phyloP scores from a whole-genome alignment of 1,139 yeast species.

The Yamadazyma blattariae region DNA sequence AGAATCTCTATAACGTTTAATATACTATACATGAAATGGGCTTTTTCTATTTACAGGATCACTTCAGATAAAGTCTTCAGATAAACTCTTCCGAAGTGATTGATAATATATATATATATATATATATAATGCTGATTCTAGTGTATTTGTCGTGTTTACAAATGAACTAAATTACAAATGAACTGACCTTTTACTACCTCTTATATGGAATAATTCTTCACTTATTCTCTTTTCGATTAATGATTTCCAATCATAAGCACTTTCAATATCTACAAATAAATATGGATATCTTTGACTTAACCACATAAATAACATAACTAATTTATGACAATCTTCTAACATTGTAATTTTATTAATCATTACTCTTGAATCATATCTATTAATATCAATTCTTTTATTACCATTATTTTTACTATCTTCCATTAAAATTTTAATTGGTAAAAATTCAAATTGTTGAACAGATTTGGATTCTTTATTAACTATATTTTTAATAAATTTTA shows the following conservation, averaged over 20 bases:
- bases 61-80: too few species aligned
- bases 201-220: slow-evolving; percentile 52
- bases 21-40: too few species aligned
- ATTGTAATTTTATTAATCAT: slow-evolving; percentile 39
- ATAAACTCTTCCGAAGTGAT: too few species aligned
- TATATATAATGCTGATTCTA: too few species aligned
- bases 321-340: slow-evolving; percentile 70
- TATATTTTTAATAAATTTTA: slow-evolving; percentile 36
- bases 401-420: slow-evolving; percentile 14
- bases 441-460: slow-evolving; percentile 42
- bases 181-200: not conserved
- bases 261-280: slow-evolving; percentile 70
- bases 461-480: slow-evolving; percentile 36
- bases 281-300: slow-evolving; percentile 83
- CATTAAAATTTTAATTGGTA: slow-evolving; percentile 27
- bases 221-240: slow-evolving; percentile 64
- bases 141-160: too few species aligned
- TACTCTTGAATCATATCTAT: slow-evolving; percentile 17
- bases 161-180: too few species aligned
- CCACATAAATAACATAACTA: slow-evolving; percentile 77
- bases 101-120: too few species aligned
- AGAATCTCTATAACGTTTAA: too few species aligned
- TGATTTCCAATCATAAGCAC: slow-evolving; percentile 67
- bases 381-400: not conserved
- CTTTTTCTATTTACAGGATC: too few species aligned